Conservation (phyloP, 306 rosid species). For the Cucurbita ficifolia region DNA sequence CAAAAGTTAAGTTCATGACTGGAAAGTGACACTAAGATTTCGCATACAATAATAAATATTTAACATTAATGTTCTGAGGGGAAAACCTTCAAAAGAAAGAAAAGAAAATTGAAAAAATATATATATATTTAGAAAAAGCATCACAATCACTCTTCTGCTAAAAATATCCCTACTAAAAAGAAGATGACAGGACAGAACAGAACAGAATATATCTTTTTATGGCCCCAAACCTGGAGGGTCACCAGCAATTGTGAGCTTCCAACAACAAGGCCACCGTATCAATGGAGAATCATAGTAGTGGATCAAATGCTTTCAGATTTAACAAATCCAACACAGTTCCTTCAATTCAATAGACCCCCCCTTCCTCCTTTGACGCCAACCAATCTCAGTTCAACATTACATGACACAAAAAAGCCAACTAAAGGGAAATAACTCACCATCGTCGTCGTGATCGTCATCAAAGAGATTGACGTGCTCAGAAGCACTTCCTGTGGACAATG, state of each 20-base stretch:
- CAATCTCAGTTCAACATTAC: constrained; percentile 10
- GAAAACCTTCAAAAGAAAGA: neutral
- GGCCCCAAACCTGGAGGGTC: constrained; percentile 4
- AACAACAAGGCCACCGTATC: neutral
- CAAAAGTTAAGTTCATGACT: neutral
- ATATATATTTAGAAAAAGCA: constrained; percentile 3
- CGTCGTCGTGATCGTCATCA: neutral
- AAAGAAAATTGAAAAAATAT: neutral
- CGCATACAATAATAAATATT: constrained; percentile 12
- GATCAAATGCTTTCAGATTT: neutral
- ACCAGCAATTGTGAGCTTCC: constrained; percentile 3
- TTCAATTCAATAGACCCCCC: neutral
- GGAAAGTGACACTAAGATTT: constrained; percentile 12
- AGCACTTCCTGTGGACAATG: constrained; percentile 32
- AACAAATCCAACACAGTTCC: neutral
- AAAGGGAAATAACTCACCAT: constrained; percentile 13
- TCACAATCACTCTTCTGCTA: constrained; percentile 8
- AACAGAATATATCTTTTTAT: neutral
- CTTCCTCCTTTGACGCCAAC: neutral
- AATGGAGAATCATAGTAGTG: neutral
- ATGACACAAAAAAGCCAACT: constrained; percentile 18
- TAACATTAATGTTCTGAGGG: constrained; percentile 11
- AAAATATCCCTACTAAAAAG: neutral
- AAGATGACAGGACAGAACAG: neutral
- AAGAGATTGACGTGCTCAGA: neutral